Conservation (phyloP, 768 basidiomycete genomes). For the Russula brevipes region DNA sequence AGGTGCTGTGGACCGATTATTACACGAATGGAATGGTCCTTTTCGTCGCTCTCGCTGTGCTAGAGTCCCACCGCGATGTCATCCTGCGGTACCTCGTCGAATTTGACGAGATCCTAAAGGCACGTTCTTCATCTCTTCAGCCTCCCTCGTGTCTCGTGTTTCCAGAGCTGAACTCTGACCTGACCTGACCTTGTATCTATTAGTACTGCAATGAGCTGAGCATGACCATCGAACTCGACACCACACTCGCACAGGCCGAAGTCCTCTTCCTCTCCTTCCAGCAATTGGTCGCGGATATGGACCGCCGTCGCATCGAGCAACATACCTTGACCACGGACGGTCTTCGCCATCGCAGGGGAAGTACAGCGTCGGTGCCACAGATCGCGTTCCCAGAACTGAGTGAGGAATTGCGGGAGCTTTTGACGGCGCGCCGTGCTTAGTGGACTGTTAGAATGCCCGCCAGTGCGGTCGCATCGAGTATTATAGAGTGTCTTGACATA, state of each 20-base stretch:
- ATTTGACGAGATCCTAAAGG: slow-evolving; percentile 82
- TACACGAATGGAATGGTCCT: slow-evolving; percentile 86
- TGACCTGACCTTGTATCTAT: not conserved
- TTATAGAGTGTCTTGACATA: not conserved
- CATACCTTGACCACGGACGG: slow-evolving; percentile 26
- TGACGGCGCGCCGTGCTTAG: slow-evolving; percentile 10
- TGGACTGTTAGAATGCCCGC: not conserved
- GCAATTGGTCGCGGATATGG: slow-evolving; percentile 83
- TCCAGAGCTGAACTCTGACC: not conserved
- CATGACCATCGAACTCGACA: slow-evolving; percentile 96
- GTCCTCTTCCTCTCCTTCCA: slow-evolving; percentile 92
- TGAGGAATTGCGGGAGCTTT: slow-evolving; percentile 20
- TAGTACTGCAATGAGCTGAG: slow-evolving; percentile 92
- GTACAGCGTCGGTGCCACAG: not conserved
- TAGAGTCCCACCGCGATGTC: slow-evolving; percentile 94
- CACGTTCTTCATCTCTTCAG: slow-evolving; percentile 27
- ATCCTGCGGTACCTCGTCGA: slow-evolving; percentile 93
- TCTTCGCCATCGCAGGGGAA: slow-evolving; percentile 34
- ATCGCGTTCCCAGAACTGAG: slow-evolving; percentile 21
- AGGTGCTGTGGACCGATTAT: slow-evolving; percentile 88
- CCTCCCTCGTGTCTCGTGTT: not conserved
- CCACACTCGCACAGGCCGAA: slow-evolving; percentile 93
- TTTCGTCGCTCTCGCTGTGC: slow-evolving; percentile 88
- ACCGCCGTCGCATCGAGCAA: slow-evolving; percentile 67
- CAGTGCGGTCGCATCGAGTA: too few relatives aligned